Evolutionary conservation across 2,329 filamentous ascomycete genomes (phyloP).

Genomic region (Zymoseptoria pseudotritici): DNA sequence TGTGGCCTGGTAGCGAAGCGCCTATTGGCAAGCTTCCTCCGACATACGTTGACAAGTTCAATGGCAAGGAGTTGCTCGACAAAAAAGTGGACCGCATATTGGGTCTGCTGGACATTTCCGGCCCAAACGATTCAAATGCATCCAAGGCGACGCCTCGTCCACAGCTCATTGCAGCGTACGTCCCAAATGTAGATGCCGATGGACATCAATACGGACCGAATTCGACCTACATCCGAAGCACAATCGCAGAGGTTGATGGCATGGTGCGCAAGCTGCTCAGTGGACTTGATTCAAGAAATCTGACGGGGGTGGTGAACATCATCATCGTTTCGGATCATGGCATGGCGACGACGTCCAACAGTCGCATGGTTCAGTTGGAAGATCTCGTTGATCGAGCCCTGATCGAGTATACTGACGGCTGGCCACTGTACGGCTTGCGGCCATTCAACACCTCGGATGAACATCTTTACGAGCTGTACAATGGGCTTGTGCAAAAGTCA

Average conservation of each 20-base stretch:
- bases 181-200: slow-evolving; percentile 81
- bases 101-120: slow-evolving; percentile 76
- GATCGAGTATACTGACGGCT: slow-evolving; percentile 82
- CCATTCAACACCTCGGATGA: slow-evolving; percentile 60
- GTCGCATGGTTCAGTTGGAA: slow-evolving; percentile 79
- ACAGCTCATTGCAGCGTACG: slow-evolving; percentile 88
- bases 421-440: slow-evolving; percentile 84
- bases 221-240: slow-evolving; percentile 77
- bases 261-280: slow-evolving; percentile 73
- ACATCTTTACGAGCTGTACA: slow-evolving; percentile 57
- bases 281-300: slow-evolving; percentile 71
- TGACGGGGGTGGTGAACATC: slow-evolving; percentile 85
- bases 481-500: slow-evolving; percentile 44
- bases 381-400: slow-evolving; percentile 72
- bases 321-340: slow-evolving; percentile 97
- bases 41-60: slow-evolving; percentile 75
- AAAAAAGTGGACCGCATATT: slow-evolving; percentile 75
- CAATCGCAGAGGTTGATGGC: slow-evolving; percentile 69
- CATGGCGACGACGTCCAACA: slow-evolving; percentile 85
- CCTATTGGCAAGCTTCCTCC: slow-evolving; percentile 69
- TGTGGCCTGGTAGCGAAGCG: slow-evolving; percentile 97
- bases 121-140: slow-evolving; percentile 49
- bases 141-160: slow-evolving; percentile 53
- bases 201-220: slow-evolving; percentile 90
- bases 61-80: slow-evolving; percentile 64